Conservation (phyloP, 2,329 filamentous ascomycete genomes). For the Cytospora mali region DNA sequence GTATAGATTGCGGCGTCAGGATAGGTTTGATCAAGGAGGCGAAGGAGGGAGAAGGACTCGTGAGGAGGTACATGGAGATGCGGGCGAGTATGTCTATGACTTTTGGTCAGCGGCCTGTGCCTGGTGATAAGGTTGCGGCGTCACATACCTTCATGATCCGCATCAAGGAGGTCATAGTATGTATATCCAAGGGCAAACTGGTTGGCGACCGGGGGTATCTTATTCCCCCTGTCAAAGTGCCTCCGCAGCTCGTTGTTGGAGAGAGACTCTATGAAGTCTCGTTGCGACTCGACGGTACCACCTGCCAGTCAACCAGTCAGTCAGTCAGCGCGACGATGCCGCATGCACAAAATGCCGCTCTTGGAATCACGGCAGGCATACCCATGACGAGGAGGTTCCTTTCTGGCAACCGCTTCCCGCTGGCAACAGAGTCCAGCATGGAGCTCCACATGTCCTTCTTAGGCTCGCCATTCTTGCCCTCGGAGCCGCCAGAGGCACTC, state of each 20-base stretch:
- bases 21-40: constrained; percentile 81
- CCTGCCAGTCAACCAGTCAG: constrained; percentile 54
- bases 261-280: constrained; percentile 75
- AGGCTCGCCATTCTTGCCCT: constrained; percentile 65
- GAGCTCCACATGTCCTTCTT: constrained; percentile 94
- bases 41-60: constrained; percentile 82
- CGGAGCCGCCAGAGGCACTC: constrained; percentile 50
- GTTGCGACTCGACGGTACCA: constrained; percentile 79
- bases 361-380: constrained; percentile 43
- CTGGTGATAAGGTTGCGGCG: neutral
- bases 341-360: neutral
- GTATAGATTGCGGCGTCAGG: constrained; percentile 79
- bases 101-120: constrained; percentile 28
- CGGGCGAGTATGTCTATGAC: constrained; percentile 79
- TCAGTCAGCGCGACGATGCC: constrained; percentile 9
- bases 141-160: constrained; percentile 86
- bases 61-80: constrained; percentile 84
- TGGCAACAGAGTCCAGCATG: constrained; percentile 88
- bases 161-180: constrained; percentile 91
- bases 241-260: constrained; percentile 57
- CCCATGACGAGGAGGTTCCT: constrained; percentile 89
- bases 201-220: constrained; percentile 81
- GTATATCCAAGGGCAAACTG: constrained; percentile 92
- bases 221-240: constrained; percentile 56
- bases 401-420: constrained; percentile 84